Conservation (phyloP, 192 early-diverging fungal species). For the Coemansia nantahalensis region DNA sequence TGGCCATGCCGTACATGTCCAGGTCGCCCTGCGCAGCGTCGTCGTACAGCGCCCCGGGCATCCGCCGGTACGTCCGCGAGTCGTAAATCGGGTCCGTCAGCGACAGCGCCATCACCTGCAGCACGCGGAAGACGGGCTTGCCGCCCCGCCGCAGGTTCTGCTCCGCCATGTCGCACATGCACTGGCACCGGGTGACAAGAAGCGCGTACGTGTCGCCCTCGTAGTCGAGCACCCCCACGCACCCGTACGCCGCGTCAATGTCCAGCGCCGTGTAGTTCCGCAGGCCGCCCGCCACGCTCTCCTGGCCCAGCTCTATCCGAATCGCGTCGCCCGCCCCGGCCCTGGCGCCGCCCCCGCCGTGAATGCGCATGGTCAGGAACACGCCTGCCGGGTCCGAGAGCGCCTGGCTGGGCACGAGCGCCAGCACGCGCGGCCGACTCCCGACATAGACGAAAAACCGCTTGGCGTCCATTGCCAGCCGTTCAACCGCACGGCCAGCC, state of each 20-base stretch:
- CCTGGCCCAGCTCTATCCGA: slow-evolving; percentile 12
- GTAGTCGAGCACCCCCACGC: slow-evolving; percentile 47
- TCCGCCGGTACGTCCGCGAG: slow-evolving; percentile 29
- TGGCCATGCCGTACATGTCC: slow-evolving; percentile 46
- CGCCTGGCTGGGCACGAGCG: slow-evolving; percentile 58
- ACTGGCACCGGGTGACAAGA: slow-evolving; percentile 63
- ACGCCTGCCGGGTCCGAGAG: slow-evolving; percentile 35
- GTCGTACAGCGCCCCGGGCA: slow-evolving; percentile 44
- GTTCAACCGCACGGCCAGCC: not conserved
- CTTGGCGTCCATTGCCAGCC: slow-evolving; percentile 29
- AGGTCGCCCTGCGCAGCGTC: slow-evolving; percentile 42
- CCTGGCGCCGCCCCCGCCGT: slow-evolving; percentile 2
- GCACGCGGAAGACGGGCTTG: slow-evolving; percentile 59
- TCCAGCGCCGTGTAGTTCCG: slow-evolving; percentile 38
- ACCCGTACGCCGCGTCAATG: slow-evolving; percentile 48
- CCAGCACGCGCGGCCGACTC: slow-evolving; percentile 57
- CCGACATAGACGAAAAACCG: slow-evolving; percentile 54
- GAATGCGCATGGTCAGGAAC: slow-evolving; percentile 17
- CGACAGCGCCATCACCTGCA: slow-evolving; percentile 74
- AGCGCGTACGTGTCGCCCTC: slow-evolving; percentile 67
- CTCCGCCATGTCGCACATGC: slow-evolving; percentile 58
- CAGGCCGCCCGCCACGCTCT: slow-evolving; percentile 14
- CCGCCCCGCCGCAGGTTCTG: slow-evolving; percentile 53
- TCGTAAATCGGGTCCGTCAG: slow-evolving; percentile 74
- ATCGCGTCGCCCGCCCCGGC: slow-evolving; percentile 7